Evolutionary conservation across 202 grass and related monocot genomes (phyloP).

Genomic region (Digitaria exilis): DNA sequence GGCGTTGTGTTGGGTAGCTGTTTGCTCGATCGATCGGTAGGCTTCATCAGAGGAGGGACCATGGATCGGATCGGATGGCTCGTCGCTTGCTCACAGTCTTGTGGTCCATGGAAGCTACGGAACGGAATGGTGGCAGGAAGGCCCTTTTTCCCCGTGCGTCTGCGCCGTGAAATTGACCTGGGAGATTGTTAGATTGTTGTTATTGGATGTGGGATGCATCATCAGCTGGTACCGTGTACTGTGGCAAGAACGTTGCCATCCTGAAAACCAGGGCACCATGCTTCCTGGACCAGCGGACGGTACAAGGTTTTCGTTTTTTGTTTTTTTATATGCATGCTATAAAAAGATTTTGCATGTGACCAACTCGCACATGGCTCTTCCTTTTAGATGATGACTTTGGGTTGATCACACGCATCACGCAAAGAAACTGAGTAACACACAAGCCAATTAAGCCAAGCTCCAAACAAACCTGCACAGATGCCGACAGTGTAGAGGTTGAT

Average conservation of each 20-base stretch:
- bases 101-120: not conserved
- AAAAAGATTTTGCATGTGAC: not conserved
- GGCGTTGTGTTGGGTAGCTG: not conserved
- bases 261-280: conserved; percentile 40
- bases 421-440: not conserved
- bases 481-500: not conserved
- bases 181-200: not conserved
- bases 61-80: not conserved
- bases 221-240: not conserved
- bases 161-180: not conserved
- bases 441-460: not conserved
- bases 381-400: not conserved
- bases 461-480: too few relatives aligned
- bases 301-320: conserved; percentile 2
- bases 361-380: conserved; percentile 25
- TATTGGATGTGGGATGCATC: not conserved
- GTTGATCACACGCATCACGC: not conserved
- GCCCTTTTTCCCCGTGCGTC: not conserved
- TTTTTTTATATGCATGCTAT: too few relatives aligned
- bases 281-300: conserved; percentile 34
- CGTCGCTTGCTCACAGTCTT: not conserved
- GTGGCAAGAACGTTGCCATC: conserved; percentile 23
- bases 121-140: not conserved
- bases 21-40: not conserved
- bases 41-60: conserved; percentile 8